Percentiles rank a stretch among this genome's conserved stretches.
Evolutionary conservation across 306 rosid species (phyloP).

Genomic region (Rosa multiflora): DNA sequence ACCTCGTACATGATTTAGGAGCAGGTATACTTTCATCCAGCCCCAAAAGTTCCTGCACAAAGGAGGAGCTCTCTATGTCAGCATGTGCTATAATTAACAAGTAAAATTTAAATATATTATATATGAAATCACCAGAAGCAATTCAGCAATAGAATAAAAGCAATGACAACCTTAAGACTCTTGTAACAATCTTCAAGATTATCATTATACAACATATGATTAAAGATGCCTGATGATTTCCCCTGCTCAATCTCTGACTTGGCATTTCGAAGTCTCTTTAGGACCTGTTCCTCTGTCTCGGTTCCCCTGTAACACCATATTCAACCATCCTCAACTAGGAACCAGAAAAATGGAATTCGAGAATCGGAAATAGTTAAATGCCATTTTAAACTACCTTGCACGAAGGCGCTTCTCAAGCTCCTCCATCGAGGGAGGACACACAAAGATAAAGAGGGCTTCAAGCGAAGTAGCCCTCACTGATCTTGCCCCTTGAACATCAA

Average conservation of each 20-base stretch:
- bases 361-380: conserved; percentile 17
- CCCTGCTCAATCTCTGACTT: conserved; percentile 83
- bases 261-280: conserved; percentile 79
- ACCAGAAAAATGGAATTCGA: conserved; percentile 7
- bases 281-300: conserved; percentile 88
- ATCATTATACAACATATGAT: conserved; percentile 69
- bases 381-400: conserved; percentile 56
- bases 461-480: conserved; percentile 76
- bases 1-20: conserved; percentile 54
- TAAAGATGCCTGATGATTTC: conserved; percentile 63
- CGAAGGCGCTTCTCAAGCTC: conserved; percentile 98
- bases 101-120: not conserved
- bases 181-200: conserved; percentile 71
- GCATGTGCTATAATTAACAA: not conserved
- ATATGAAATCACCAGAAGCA: not conserved
- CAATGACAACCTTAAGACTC: conserved; percentile 49
- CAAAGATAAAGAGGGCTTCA: conserved; percentile 78
- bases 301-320: conserved; percentile 64
- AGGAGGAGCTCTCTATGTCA: conserved; percentile 22
- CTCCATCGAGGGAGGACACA: conserved; percentile 84
- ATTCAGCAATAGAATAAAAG: not conserved
- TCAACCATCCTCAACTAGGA: conserved; percentile 17
- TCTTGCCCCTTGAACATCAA: conserved; percentile 97
- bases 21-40: conserved; percentile 46
- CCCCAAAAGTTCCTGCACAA: conserved; percentile 68